Evolutionary conservation across 73 alveolate species (phyloP).

Genomic region (Stentor roeselii): DNA sequence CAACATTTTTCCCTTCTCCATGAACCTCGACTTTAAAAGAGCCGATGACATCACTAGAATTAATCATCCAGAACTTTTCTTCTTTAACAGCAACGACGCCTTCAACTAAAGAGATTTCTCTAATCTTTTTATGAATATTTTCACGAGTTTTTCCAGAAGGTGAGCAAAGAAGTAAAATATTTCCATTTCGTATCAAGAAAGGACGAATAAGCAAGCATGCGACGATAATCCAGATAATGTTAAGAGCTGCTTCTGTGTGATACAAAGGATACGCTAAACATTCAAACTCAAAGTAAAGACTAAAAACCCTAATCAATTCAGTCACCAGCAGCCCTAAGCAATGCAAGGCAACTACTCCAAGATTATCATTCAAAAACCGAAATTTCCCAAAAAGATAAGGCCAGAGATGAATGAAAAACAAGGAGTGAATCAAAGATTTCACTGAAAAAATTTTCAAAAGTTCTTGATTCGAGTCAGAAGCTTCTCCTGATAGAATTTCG

Average conservation of each 20-base stretch:
- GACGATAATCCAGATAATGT: conserved; percentile 12
- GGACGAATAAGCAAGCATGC: neutral
- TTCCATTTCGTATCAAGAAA: neutral
- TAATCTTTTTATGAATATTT: neutral
- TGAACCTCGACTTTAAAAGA: neutral
- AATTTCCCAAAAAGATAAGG: neutral
- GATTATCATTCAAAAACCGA: neutral
- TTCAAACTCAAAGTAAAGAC: neutral
- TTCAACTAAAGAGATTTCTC: conserved; percentile 20
- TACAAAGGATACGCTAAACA: neutral
- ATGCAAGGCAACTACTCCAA: conserved; percentile 4
- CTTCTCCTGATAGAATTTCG: neutral
- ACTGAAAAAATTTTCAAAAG: neutral
- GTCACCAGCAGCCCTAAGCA: neutral
- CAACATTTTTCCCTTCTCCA: conserved; percentile 8
- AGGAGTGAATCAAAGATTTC: neutral
- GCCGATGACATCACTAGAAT: neutral
- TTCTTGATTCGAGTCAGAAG: neutral
- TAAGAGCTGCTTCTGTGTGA: neutral
- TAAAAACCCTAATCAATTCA: neutral
- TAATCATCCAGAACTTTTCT: conserved; percentile 22
- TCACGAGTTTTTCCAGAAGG: conserved; percentile 6
- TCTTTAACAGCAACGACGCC: conserved; percentile 3
- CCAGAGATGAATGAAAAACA: neutral
- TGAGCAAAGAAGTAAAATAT: conserved; percentile 4